Evolutionary conservation across 495 filamentous ascomycete genomes (phyloP), one percentile per base, ranked within the genome.

Genomic region (Penicillium psychrofluorescens): DNA sequence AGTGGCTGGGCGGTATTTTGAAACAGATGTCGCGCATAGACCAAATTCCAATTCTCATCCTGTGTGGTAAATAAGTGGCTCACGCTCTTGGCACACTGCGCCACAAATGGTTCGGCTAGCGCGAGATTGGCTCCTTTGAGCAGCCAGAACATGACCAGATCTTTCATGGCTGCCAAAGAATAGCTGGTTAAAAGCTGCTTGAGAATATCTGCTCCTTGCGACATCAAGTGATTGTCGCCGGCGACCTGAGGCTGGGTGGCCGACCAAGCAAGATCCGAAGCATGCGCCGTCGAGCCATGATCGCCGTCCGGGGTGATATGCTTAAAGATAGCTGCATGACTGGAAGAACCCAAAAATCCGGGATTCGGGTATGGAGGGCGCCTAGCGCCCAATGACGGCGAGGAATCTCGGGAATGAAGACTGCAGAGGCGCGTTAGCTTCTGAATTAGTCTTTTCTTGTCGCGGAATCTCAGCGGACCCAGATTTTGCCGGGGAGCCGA

Each of bases 301-400:
- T 56, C 55, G 16, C 47, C 48, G 34, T 61, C 57, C 3, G 54
- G 43, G 9, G 56, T 52, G 38, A 72, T 61, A 40, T 72, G 65
- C 11, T 64, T 61, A 37, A 70, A 66, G 36, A 72, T 67, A 15
- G 65, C 59, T 8, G 56, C 58, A 56, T 70, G 65, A 40, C 66
- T 70, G 8, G 66, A 68, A n/a, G 58, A 62, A 7, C 67, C 68
- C 28, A 70, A 47, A 48, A 62, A 70, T 12, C 68, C 68, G 2
- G 68, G 68, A 33, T 72, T 72, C 1, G 67, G 68, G 46, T 70
- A 69, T 16, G 53, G 54, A 40, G 60, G 62, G 37, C 56, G 56
- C 31, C 54, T 51, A 22, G 56, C 50, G 27, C 40, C 55, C 14
- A 52, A 56, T 15, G 55, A 55, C 4, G 56, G 46, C n/a, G 62